phyloP scores from a whole-genome alignment of 2,329 filamentous ascomycete species.

The Chaetomium sp. region DNA sequence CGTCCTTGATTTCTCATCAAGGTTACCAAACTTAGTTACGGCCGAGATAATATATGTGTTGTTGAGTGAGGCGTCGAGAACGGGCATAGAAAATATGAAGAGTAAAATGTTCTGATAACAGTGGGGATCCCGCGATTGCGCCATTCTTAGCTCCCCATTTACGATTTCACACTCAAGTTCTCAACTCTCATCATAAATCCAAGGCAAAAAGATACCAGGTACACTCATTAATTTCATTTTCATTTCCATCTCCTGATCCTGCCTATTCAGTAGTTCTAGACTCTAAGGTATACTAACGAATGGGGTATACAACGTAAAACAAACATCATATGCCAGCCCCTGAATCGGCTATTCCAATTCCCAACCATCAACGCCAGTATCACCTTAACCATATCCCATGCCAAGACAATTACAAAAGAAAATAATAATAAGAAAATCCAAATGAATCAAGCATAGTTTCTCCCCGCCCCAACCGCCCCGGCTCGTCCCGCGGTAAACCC shows the following conservation, averaged over 20 bases:
- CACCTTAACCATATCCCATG: not conserved
- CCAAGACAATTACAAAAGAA: not conserved
- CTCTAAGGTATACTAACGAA: not conserved
- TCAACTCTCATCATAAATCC: not conserved
- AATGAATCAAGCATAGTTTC: slow-evolving; percentile 43
- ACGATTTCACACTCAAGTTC: not conserved
- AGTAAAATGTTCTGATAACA: not conserved
- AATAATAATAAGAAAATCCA: not conserved
- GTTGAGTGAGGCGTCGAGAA: not conserved
- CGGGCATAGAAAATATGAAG: not conserved
- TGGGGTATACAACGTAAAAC: slow-evolving; percentile 11
- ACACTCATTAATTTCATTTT: not conserved
- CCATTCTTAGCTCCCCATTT: slow-evolving; percentile 1
- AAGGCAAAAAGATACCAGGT: not conserved
- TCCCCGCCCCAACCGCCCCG: slow-evolving; percentile 41
- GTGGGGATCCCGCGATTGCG: not conserved
- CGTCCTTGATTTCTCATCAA: not conserved
- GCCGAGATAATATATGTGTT: not conserved
- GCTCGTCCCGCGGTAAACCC: slow-evolving; percentile 47
- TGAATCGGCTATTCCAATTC: not conserved
- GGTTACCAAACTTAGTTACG: not conserved
- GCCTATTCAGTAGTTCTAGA: not conserved
- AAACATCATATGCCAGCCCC: not conserved
- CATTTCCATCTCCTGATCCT: not conserved
- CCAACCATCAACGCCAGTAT: not conserved